Evolutionary conservation across 768 basidiomycete species (phyloP).

Genomic region (Lepiota brunneoincarnata): DNA sequence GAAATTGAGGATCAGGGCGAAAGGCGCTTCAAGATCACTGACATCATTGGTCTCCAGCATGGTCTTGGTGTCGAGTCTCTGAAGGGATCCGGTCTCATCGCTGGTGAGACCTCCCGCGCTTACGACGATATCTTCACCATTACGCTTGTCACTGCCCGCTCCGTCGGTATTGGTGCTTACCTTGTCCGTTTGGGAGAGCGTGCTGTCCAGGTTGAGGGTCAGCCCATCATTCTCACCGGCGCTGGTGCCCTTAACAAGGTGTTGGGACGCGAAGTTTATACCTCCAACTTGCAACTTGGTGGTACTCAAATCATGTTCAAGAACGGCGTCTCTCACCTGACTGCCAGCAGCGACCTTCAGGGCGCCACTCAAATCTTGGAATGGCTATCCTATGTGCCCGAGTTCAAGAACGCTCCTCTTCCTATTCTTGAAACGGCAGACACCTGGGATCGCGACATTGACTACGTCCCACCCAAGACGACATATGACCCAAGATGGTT

Average conservation of each 20-base stretch:
- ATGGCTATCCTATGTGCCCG: slow-evolving; percentile 94
- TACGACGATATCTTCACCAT: slow-evolving; percentile 99
- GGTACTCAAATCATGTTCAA: slow-evolving; percentile 99
- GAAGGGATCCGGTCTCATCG: slow-evolving; percentile 96
- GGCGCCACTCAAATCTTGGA: slow-evolving; percentile 92
- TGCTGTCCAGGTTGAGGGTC: slow-evolving; percentile 97
- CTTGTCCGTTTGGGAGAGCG: slow-evolving; percentile 97
- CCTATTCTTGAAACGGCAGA: slow-evolving; percentile 76
- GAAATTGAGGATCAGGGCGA: slow-evolving; percentile 89
- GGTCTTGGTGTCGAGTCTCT: slow-evolving; percentile 96
- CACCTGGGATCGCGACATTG: slow-evolving; percentile 90
- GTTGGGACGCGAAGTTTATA: slow-evolving; percentile 97
- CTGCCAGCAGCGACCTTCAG: slow-evolving; percentile 92
- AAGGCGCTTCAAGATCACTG: slow-evolving; percentile 89
- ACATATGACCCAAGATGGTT: slow-evolving; percentile 98
- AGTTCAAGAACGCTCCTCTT: slow-evolving; percentile 72
- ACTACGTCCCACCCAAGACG: slow-evolving; percentile 87
- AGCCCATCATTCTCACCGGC: slow-evolving; percentile 98
- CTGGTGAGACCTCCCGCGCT: slow-evolving; percentile 96
- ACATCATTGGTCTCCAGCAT: slow-evolving; percentile 95
- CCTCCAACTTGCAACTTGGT: slow-evolving; percentile 96
- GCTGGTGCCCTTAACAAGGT: slow-evolving; percentile 98
- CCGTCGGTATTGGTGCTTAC: slow-evolving; percentile 98
- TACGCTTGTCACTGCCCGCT: slow-evolving; percentile 96
- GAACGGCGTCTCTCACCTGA: slow-evolving; percentile 97